Conservation (phyloP, 2,329 filamentous ascomycete species). For the Pestalotiopsis sp. region DNA sequence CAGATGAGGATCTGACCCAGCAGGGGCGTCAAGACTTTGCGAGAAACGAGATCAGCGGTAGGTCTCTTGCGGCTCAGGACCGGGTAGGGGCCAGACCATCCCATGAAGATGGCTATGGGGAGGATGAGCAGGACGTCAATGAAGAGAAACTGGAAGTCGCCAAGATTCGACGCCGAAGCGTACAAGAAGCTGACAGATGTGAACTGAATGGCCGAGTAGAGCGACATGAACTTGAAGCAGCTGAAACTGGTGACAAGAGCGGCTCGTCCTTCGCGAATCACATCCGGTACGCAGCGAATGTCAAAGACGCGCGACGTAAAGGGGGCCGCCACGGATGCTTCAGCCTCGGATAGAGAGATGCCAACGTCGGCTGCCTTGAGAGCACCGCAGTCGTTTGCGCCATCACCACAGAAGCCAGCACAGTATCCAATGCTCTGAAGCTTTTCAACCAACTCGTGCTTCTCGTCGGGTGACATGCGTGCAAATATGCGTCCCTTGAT, state of each 20-base stretch:
- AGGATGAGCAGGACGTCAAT: conserved; percentile 92
- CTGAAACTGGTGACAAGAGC: conserved; percentile 98
- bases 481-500: conserved; percentile 92
- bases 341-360: conserved; percentile 94
- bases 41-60: conserved; percentile 87
- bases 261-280: conserved; percentile 90
- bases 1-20: conserved; percentile 86
- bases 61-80: conserved; percentile 81
- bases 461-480: conserved; percentile 98
- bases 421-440: conserved; percentile 95
- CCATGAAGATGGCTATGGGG: conserved; percentile 98
- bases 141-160: conserved; percentile 95
- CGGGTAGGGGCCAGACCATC: conserved; percentile 87
- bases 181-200: conserved; percentile 97
- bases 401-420: conserved; percentile 94
- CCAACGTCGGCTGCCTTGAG: conserved; percentile 97
- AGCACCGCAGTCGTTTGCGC: conserved; percentile 95
- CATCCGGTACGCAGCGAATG: conserved; percentile 90
- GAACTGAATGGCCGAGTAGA: conserved; percentile 99
- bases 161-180: conserved; percentile 88
- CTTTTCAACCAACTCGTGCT: conserved; percentile 96
- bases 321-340: conserved; percentile 96
- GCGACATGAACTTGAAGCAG: conserved; percentile 99
- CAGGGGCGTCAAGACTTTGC: conserved; percentile 88
- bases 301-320: conserved; percentile 96